Base-by-base conservation (phyloP, 1,284 basidiomycete species). In the Cutaneotrichosporon cutaneum region DNA sequence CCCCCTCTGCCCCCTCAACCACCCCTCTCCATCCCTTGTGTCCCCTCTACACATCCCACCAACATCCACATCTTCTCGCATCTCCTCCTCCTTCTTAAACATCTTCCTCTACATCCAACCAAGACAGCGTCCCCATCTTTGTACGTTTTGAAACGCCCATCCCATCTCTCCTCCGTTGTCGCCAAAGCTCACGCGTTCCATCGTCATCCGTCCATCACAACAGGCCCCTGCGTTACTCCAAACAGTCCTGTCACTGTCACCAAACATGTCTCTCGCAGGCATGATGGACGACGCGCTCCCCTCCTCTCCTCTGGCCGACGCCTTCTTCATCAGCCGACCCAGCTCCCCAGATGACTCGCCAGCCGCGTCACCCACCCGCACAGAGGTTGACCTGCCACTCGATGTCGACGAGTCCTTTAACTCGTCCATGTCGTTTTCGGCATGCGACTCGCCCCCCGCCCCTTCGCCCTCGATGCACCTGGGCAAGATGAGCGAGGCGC, bases 391-490 rank as follows among this genome's bases (percentile, higher is more conserved):
- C 53, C 64, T 79, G 9, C 75, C 77, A 7, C 69, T 71, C 48
- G 78, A 79, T 26, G 76, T 80, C 36, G 78, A 80, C 62, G 73
- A 74, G 59, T 78, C 77, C 4, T 80, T 80, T 74, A 78, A 76
- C 68, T 76, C 77, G 45, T 77, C 76, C 58, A 72, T 80, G 72
- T 75, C 74, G 14, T 67, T 80, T 48, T 69, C 69, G 13, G 59
- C 57, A 14, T 62, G 64, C 44, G 70, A 73, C 54, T 73, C 70
- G 11, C 72, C 70, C 18, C 59, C 57, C 33, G 58, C 18, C 16
- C 58, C 60, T 14, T 61, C 61, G 13, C 64, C 57, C 21, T 64
- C 53, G 60, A 39, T 56, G 42, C 58, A 54, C 26, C 50, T 63
- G 32, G 54, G 58, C 60, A 59, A 56, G 39, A 24, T 13, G 30